A percentile compares a stretch with the other conserved stretches of the same genome.
These are phyloP conservation scores for Penicillium turbatum DNA, from an alignment of 495 filamentous ascomycete genomes.

Conservation along the genomic window DNA sequence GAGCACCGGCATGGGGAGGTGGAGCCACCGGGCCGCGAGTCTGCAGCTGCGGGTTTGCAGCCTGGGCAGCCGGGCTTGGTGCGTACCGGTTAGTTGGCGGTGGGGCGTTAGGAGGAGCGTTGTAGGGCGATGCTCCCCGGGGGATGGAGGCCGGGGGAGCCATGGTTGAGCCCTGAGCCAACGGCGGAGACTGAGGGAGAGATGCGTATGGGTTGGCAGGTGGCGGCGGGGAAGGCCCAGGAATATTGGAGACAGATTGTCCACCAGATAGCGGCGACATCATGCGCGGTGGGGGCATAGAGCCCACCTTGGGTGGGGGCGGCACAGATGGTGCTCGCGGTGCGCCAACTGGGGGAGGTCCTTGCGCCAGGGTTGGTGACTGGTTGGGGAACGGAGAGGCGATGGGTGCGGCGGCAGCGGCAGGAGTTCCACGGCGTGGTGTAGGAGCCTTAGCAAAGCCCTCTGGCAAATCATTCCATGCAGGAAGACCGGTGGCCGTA, in stretches of 20 bases:
- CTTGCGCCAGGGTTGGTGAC: conserved; percentile 50
- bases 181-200: conserved; percentile 36
- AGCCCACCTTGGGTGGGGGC: conserved; percentile 47
- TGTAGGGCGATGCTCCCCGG: conserved; percentile 83
- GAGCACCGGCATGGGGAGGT: conserved; percentile 49
- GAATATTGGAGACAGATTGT: conserved; percentile 38
- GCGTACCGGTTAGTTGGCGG: conserved; percentile 82
- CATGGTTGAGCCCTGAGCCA: conserved; percentile 26
- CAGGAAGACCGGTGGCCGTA: conserved; percentile 62
- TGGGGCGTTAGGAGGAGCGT: conserved; percentile 69
- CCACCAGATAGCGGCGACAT: conserved; percentile 46
- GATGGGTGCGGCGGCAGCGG: conserved; percentile 50
- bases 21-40: conserved; percentile 42
- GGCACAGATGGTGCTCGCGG: conserved; percentile 51
- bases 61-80: conserved; percentile 64
- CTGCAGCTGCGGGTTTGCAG: conserved; percentile 40
- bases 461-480: conserved; percentile 95
- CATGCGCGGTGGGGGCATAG: conserved; percentile 48
- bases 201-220: conserved; percentile 70
- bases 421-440: conserved; percentile 68
- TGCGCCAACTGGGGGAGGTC: conserved; percentile 37
- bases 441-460: conserved; percentile 67
- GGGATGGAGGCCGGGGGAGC: conserved; percentile 53
- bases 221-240: conserved; percentile 51
- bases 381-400: conserved; percentile 67